A percentile compares a stretch with the other conserved stretches of the same genome.
Evolutionary conservation across 2,329 filamentous ascomycete genomes (phyloP).

Genomic region (Fusarium mangiferae): DNA sequence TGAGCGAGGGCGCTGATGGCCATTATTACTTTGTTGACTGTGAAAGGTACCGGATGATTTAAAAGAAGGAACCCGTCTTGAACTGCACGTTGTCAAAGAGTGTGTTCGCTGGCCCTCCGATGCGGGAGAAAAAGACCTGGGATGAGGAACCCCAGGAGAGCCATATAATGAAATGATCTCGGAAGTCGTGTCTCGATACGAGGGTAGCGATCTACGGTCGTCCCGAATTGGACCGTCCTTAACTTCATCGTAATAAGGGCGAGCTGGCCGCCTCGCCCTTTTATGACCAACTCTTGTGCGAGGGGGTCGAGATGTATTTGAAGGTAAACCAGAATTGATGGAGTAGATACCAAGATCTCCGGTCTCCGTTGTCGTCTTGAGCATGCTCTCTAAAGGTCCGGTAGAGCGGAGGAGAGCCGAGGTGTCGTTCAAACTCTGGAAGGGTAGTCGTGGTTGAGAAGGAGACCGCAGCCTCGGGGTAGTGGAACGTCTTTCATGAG

Average conservation of each 20-base stretch:
- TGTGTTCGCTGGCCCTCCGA: slow-evolving; percentile 62
- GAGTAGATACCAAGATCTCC: slow-evolving; percentile 72
- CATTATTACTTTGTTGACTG: slow-evolving; percentile 55
- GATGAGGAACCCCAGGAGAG: slow-evolving; percentile 57
- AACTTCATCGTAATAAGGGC: slow-evolving; percentile 45
- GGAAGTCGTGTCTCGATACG: slow-evolving; percentile 62
- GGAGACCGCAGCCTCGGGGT: slow-evolving; percentile 33
- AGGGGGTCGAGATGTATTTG: slow-evolving; percentile 45
- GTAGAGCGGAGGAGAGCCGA: slow-evolving; percentile 58
- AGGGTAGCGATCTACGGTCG: slow-evolving; percentile 58
- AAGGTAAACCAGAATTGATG: slow-evolving; percentile 52
- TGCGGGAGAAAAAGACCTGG: slow-evolving; percentile 55
- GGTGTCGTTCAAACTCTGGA: slow-evolving; percentile 58
- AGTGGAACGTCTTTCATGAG: slow-evolving; percentile 38
- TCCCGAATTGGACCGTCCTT: slow-evolving; percentile 51
- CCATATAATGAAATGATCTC: slow-evolving; percentile 68
- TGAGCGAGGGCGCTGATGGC: slow-evolving; percentile 64
- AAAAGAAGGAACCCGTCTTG: slow-evolving; percentile 58
- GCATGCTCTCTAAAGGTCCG: slow-evolving; percentile 70
- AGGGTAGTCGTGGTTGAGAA: slow-evolving; percentile 50
- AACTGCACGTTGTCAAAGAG: slow-evolving; percentile 65
- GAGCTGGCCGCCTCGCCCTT: slow-evolving; percentile 44
- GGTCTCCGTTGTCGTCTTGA: slow-evolving; percentile 73
- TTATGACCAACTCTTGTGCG: slow-evolving; percentile 45
- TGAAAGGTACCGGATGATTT: slow-evolving; percentile 60